These are phyloP conservation scores for Neonectria punicea DNA, from an alignment of 2,329 filamentous ascomycete genomes.

Conservation along the genomic window DNA sequence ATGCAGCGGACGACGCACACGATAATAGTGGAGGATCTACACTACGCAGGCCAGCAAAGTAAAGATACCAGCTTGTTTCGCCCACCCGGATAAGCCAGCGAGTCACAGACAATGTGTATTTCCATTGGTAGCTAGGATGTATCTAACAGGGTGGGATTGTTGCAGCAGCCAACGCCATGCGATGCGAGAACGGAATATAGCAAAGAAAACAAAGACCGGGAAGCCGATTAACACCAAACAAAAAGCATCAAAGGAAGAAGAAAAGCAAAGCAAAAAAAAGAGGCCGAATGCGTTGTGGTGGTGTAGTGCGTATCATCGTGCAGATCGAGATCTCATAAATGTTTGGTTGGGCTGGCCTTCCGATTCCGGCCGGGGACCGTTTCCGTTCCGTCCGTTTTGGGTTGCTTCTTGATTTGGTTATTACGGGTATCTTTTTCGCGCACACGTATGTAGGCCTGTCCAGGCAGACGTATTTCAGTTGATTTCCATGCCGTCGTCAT, in stretches of 20 bases:
- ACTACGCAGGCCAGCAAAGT: background rate
- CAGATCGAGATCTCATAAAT: constrained; percentile 20
- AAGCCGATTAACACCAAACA: background rate
- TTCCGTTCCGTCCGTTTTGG: background rate
- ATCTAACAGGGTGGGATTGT: constrained; percentile 9
- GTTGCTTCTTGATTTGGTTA: background rate
- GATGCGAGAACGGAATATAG: constrained; percentile 21
- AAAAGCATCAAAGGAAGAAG: background rate
- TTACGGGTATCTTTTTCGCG: constrained; percentile 14
- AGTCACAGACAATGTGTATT: constrained; percentile 1
- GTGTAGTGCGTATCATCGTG: constrained; percentile 17
- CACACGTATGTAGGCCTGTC: background rate
- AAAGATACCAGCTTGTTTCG: background rate
- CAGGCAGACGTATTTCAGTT: constrained; percentile 41
- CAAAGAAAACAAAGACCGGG: background rate
- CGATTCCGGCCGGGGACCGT: background rate
- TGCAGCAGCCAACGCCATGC: constrained; percentile 29
- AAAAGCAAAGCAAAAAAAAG: constrained; percentile 2
- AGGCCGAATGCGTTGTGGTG: constrained; percentile 6
- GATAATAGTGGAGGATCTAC: background rate
- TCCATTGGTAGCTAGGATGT: constrained; percentile 1
- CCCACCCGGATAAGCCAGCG: background rate
- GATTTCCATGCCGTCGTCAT: constrained; percentile 73
- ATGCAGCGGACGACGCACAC: background rate
- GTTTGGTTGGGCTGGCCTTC: background rate